A percentile compares a stretch with the other conserved stretches of the same genome.
These are phyloP conservation scores for Purpureocillium lavendulum DNA, from an alignment of 2,329 filamentous ascomycete genomes.

Conservation along the genomic window DNA sequence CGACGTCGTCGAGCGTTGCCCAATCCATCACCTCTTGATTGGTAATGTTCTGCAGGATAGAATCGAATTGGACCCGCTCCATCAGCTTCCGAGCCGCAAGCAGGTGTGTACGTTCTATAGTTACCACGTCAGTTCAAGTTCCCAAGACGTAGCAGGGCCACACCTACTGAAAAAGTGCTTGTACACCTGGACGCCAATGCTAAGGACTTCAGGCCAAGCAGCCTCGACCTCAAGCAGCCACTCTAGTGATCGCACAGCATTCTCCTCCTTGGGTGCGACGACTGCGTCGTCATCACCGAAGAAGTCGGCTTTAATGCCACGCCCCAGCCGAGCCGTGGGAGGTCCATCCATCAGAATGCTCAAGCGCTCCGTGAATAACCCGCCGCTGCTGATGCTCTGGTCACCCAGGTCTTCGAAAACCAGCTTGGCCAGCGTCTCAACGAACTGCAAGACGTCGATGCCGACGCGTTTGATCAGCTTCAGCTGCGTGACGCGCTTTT, in stretches of 20 bases:
- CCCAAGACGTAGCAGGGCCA: background rate
- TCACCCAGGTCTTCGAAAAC: constrained; percentile 40
- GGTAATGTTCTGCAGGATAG: constrained; percentile 35
- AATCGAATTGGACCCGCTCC: constrained; percentile 39
- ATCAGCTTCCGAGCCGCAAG: constrained; percentile 46
- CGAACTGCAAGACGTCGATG: constrained; percentile 64
- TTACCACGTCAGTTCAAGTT: background rate
- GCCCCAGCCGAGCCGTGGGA: constrained; percentile 34
- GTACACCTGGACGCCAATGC: constrained; percentile 63
- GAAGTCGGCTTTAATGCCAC: constrained; percentile 62
- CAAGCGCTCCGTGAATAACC: constrained; percentile 32
- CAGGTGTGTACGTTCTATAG: constrained; percentile 39
- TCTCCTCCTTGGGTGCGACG: constrained; percentile 54
- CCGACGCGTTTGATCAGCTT: constrained; percentile 66
- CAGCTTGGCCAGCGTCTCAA: constrained; percentile 56
- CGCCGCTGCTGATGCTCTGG: constrained; percentile 20
- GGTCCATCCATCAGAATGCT: constrained; percentile 37
- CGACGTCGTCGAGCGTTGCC: constrained; percentile 27
- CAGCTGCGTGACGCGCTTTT: constrained; percentile 60
- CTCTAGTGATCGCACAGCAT: constrained; percentile 70
- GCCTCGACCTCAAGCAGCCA: constrained; percentile 74
- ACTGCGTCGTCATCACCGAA: constrained; percentile 51
- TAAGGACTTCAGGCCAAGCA: constrained; percentile 63
- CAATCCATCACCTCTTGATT: constrained; percentile 28
- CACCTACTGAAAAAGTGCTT: constrained; percentile 74